Conservation (phyloP, 345 rosid genomes). For the Melaleuca quinquenervia region DNA sequence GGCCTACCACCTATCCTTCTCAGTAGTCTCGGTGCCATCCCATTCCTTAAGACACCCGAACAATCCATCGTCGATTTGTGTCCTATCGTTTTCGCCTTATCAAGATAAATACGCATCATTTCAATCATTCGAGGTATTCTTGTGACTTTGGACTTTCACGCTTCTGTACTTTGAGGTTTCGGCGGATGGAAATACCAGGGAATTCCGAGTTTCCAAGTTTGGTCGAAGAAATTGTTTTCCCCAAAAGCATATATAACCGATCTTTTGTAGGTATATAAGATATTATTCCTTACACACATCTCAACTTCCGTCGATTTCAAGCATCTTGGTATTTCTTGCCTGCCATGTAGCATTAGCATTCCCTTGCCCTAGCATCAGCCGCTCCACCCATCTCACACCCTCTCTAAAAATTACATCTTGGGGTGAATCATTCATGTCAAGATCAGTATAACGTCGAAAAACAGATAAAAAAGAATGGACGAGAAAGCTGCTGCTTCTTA, state of each 20-base stretch:
- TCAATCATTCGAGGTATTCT: not conserved
- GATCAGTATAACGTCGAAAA: not conserved
- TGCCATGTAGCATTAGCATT: not conserved
- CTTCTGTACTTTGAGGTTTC: not conserved
- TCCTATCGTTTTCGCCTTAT: not conserved
- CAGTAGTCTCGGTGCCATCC: not conserved
- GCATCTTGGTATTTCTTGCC: accelerated
- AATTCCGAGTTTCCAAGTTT: not conserved
- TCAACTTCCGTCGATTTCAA: not conserved
- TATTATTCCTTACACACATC: no score
- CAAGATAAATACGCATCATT: not conserved
- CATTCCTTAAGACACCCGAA: not conserved
- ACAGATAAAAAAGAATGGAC: not conserved
- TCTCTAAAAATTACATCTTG: not conserved
- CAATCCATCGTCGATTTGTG: not conserved
- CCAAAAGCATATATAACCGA: no score
- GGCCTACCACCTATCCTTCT: not conserved
- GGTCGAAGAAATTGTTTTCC: no score
- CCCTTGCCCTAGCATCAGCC: not conserved
- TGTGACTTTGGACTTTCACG: not conserved
- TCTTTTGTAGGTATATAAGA: no score
- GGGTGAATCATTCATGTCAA: not conserved
- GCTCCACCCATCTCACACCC: not conserved
- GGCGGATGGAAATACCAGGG: accelerated
- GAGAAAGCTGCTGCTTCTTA: not conserved